Conservation (phyloP, 345 rosid genomes). For the Brassica cretica region DNA sequence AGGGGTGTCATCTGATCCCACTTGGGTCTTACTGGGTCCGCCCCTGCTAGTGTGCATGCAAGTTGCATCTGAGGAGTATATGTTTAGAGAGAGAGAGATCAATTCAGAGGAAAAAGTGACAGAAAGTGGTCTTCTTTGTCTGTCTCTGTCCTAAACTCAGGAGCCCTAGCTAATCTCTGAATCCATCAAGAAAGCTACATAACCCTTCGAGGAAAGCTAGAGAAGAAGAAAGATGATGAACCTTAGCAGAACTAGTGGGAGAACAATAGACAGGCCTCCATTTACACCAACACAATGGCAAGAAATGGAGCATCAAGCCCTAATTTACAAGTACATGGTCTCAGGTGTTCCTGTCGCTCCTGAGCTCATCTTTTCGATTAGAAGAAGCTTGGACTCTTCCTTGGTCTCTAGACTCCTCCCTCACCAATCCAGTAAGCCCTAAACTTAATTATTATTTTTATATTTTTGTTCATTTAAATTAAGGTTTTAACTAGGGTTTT, state of each 20-base stretch:
- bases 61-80: conserved; percentile 35
- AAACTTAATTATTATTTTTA: neutral
- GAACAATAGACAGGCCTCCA: conserved; percentile 50
- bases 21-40: too few species aligned
- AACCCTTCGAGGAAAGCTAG: conserved; percentile 28
- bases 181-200: conserved; percentile 23
- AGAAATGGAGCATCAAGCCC: conserved; percentile 84
- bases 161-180: conserved; percentile 33
- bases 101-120: conserved; percentile 25
- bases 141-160: conserved; percentile 34
- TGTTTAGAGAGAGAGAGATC: conserved; percentile 22
- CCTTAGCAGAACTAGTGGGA: conserved; percentile 36
- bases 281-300: conserved; percentile 80
- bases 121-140: conserved; percentile 33
- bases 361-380: conserved; percentile 61
- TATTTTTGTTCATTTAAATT: too few species aligned
- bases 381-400: conserved; percentile 68
- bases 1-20: too few species aligned
- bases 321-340: conserved; percentile 79
- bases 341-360: conserved; percentile 83
- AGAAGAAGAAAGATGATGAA: conserved; percentile 38
- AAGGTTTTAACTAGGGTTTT: too few species aligned
- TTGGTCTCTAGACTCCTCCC: conserved; percentile 53
- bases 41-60: conserved; percentile 39
- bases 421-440: conserved; percentile 61